phyloP scores from a whole-genome alignment of 176 grass and related monocot species.

The Thinopyrum elongatum region DNA sequence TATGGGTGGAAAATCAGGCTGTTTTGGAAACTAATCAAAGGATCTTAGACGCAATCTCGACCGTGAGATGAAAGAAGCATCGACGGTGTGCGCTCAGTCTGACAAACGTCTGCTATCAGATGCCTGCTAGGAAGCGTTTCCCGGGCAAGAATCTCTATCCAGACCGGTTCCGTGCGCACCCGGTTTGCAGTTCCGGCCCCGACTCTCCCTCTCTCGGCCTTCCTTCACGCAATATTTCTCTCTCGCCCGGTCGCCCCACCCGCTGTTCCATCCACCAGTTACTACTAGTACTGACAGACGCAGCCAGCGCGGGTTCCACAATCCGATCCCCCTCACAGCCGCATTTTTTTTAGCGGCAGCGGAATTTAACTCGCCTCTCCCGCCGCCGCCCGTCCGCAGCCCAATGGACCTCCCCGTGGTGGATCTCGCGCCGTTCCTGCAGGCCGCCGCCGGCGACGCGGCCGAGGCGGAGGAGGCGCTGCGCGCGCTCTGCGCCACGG shows the following conservation, averaged over 20 bases:
- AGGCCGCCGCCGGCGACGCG: slow-evolving; percentile 12
- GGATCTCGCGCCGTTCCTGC: slow-evolving; percentile 82
- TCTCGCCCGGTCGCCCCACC: neutral
- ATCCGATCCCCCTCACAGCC: neutral
- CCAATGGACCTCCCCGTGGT: slow-evolving; percentile 90
- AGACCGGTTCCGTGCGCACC: slow-evolving; percentile 34
- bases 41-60: too few species aligned
- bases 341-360: neutral
- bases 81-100: too few species aligned
- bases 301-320: neutral
- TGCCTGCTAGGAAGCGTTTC: too few species aligned
- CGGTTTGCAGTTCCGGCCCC: slow-evolving; percentile 26
- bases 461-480: slow-evolving; percentile 32
- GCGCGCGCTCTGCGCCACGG: slow-evolving; percentile 65
- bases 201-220: slow-evolving; percentile 7
- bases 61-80: too few species aligned
- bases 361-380: slow-evolving; percentile 42
- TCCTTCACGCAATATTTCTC: slow-evolving; percentile 38
- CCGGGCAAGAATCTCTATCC: slow-evolving; percentile 26
- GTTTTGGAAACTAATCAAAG: too few species aligned
- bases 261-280: neutral
- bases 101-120: too few species aligned
- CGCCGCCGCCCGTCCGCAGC: slow-evolving; percentile 25
- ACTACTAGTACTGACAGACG: too few species aligned
- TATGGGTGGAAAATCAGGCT: too few species aligned